Base-by-base conservation (phyloP, 805 yeast species). In the Osmozyma mogii region DNA sequence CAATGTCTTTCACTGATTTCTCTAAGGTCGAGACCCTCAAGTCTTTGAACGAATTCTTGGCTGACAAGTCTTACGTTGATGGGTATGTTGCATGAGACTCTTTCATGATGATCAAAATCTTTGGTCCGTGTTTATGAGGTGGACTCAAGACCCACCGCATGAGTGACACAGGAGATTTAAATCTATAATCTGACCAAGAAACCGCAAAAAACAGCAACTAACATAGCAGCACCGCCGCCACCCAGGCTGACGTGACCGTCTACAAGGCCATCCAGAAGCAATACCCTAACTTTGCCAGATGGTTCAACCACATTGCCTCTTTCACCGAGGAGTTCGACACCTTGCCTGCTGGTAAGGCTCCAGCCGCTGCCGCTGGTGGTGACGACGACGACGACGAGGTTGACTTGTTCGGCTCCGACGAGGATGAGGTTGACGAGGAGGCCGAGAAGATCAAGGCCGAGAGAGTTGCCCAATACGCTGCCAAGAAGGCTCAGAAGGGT, bases 81-180 rank as follows among this genome's bases (percentile, higher is more conserved):
- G 96, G 96, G 95, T 84, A 81, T 65, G 95, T 83, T 30, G 21
- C 5, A 23, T 25, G 9, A 20, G 20, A 17, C 17, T 19, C 5
- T 21, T 27, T 29, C 9, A 71, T 78, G 84, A 78, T 81, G 87
- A 81, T 65, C 67, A 54, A 56, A 52, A 70, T 62, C 68, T 63
- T 79, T 83, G 94, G 94, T 83, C 94, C 94, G 88, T 83, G 94
- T 84, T 84, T 80, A 80, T 75, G 94, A 84, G 83, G 87, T 78
- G 94, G 84, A 68, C 65, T 78, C 74, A 82, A 82, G 89, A 80
- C 94, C 94, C 88, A 79, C 83, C 78, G 77, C 51, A 78, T 84
- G 94, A 84, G 88, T 82, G 84, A 76, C 77, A 79, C 63, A 67
- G 53, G 43, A 51, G 55, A 49, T 50, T 49, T 42, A 44, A 50